These are phyloP conservation scores for Erigeron philadelphicus DNA, from an alignment of 140 eudicot species.

Conservation along the genomic window DNA sequence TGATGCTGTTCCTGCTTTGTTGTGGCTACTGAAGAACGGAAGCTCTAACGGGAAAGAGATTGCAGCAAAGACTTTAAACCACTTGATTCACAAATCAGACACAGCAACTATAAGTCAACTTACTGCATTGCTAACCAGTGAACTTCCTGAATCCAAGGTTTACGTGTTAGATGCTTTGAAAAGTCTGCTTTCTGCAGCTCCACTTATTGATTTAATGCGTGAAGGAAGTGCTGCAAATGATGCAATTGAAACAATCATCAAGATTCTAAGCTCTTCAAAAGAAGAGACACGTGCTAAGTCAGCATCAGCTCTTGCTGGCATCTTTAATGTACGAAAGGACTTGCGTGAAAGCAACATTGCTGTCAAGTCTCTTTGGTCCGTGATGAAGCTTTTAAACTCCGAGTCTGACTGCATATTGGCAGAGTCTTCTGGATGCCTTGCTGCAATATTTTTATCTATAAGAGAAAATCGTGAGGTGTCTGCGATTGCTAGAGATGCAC, in stretches of 20 bases:
- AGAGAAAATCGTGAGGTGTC: conserved; percentile 78
- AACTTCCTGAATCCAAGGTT: conserved; percentile 89
- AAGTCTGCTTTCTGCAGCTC: conserved; percentile 80
- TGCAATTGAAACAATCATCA: conserved; percentile 86
- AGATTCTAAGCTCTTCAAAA: conserved; percentile 54
- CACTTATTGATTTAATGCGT: conserved; percentile 66
- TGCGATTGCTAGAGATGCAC: conserved; percentile 67
- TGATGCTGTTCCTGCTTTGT: conserved; percentile 93
- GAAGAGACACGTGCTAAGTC: conserved; percentile 95
- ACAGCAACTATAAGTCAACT: conserved; percentile 94
- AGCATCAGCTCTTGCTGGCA: conserved; percentile 82
- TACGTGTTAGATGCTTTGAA: conserved; percentile 82
- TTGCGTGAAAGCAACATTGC: conserved; percentile 90
- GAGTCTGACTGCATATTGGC: conserved; percentile 68
- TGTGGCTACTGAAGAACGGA: conserved; percentile 92
- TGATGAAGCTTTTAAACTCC: conserved; percentile 58
- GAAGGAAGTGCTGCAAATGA: conserved; percentile 97
- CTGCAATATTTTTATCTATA: conserved; percentile 76
- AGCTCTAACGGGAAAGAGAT: conserved; percentile 92
- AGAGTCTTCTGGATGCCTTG: conserved; percentile 73
- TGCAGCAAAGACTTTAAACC: conserved; percentile 89
- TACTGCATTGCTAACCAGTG: conserved; percentile 84
- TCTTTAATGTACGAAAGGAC: conserved; percentile 75
- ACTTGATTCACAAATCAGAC: conserved; percentile 93
- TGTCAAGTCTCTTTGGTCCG: conserved; percentile 66